Evolutionary conservation across 1,139 yeast genomes (phyloP).

Genomic region (Sugiyamaella neomexicana): DNA sequence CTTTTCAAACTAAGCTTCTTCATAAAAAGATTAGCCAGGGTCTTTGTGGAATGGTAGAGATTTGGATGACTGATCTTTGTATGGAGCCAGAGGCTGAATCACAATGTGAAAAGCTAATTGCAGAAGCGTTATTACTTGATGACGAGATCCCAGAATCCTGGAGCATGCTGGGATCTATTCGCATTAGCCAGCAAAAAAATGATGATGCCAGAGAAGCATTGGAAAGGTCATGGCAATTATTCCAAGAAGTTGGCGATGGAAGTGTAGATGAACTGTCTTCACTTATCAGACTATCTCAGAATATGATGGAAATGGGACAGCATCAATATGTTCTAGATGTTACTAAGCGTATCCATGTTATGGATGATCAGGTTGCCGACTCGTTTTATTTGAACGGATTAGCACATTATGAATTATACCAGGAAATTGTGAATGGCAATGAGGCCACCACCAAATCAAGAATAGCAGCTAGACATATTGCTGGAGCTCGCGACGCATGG

Average conservation of each 20-base stretch:
- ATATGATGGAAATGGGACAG: conserved; percentile 64
- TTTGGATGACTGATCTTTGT: conserved; percentile 98
- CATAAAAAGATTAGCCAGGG: conserved; percentile 66
- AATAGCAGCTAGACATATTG: conserved; percentile 34
- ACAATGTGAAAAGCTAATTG: conserved; percentile 72
- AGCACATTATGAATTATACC: conserved; percentile 54
- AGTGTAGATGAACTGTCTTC: conserved; percentile 63
- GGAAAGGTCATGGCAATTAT: conserved; percentile 70
- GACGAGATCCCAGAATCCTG: conserved; percentile 71
- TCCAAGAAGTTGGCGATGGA: conserved; percentile 15
- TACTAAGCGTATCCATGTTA: conserved; percentile 61
- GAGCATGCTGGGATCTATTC: conserved; percentile 79
- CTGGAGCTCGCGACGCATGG: conserved; percentile 39
- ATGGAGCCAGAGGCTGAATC: conserved; percentile 89
- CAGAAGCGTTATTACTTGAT: conserved; percentile 64
- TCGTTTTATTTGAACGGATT: conserved; percentile 80
- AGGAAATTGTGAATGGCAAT: conserved; percentile 15
- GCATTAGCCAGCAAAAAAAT: conserved; percentile 80
- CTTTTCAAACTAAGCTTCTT: conserved; percentile 38
- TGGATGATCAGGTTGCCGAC: conserved; percentile 82
- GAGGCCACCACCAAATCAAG: conserved; percentile 20
- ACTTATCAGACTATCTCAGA: conserved; percentile 62
- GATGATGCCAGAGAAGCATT: conserved; percentile 75
- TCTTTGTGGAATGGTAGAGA: conserved; percentile 81
- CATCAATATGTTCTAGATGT: conserved; percentile 66